phyloP scores from a whole-genome alignment of 225 moss, liverwort and hornwort species.

The Physcomitrellopsis africana region DNA sequence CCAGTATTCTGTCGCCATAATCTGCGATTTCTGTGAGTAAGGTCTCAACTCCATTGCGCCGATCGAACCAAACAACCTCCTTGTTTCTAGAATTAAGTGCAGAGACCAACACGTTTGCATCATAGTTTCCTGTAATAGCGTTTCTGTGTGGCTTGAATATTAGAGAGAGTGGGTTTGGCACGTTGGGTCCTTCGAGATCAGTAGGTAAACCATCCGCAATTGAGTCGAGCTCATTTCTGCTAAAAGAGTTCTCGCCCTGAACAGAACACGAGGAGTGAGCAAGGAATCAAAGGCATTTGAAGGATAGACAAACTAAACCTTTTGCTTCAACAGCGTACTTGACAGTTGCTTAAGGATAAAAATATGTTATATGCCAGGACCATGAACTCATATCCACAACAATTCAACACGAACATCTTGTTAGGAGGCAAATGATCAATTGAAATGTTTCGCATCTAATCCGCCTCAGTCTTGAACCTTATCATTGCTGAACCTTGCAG shows the following conservation, averaged over 20 bases:
- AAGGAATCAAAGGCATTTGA: background rate
- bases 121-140: constrained; percentile 82
- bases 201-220: constrained; percentile 75
- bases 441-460: no score
- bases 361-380: no score
- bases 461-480: background rate
- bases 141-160: constrained; percentile 87
- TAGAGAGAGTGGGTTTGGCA: constrained; percentile 57
- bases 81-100: constrained; percentile 69
- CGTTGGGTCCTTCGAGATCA: constrained; percentile 26
- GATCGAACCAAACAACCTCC: constrained; percentile 84
- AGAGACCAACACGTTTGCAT: constrained; percentile 80
- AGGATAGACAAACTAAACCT: background rate
- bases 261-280: constrained; percentile 13
- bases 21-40: constrained; percentile 50
- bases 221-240: constrained; percentile 73
- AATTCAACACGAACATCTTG: no score
- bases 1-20: constrained; percentile 65
- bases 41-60: constrained; percentile 63
- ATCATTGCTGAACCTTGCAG: background rate
- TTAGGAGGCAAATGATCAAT: no score
- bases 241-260: constrained; percentile 71
- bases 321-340: no score
- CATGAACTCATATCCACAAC: no score
- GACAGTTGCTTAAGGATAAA: no score